Evolutionary conservation across 805 yeast species (phyloP), one percentile per base, ranked within the genome.

Genomic region (Phaffomyces opuntiae): DNA sequence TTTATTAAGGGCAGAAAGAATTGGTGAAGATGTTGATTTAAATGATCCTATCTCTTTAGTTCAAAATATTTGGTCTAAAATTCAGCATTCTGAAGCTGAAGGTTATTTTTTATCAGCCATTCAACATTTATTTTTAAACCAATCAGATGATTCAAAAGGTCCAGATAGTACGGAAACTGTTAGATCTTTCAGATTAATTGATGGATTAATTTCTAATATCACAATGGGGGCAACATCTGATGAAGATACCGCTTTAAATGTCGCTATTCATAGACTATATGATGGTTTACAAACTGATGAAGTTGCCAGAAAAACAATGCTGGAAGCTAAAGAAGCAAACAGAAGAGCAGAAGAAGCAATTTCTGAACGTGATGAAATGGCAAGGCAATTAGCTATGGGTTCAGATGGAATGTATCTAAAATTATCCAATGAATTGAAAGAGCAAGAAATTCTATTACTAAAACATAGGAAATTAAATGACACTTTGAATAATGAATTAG

Each of bases 261-360:
- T 85, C 40, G 87, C 95, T 1, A 80, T 90, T 33, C 88, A 86
- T 56, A 71, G 80, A 45, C 68, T 91, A 39, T 71, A 79, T 48
- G 81, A 87, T 38, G 74, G 85, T 26, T 71, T 90, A 57, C 81
- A 81, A 53, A 86, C 96, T 0, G 96, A 91, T 61, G 95, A 87
- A 44, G 81, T 83, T 65, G 95, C 95, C 12, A 72, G 80, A 43
- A 73, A 84, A 49, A 95, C 96, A 49, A 73, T 69, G 45, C 60
- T 58, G 45, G 88, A 77, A 45, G 71, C 81, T 34, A 73, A 74
- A 55, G 77, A 72, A 39, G 73, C 81, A 36, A 68, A 73, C 6
- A 69, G 69, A 47, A 69, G 67, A 36, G 75, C 81, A 3, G 83
- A 79, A 49, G 74, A 72, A 48, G 80, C 81, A 14, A 63, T 66